Conservation (phyloP, 2,329 filamentous ascomycete genomes). For the Verticillium isaacii region DNA sequence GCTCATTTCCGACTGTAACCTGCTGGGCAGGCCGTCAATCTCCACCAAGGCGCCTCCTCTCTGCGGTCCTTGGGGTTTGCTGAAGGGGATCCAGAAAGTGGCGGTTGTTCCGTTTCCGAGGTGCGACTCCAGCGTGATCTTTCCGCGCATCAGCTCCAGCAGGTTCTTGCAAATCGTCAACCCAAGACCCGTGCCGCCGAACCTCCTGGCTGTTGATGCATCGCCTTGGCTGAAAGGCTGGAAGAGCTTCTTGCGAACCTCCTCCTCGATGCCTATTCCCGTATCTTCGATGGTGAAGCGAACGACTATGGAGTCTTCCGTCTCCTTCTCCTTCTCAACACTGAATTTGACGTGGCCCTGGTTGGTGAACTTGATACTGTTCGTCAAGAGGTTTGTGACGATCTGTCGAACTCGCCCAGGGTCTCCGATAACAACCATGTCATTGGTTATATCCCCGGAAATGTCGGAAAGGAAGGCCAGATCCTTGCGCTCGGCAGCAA, state of each 20-base stretch:
- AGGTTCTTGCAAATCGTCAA: constrained; percentile 79
- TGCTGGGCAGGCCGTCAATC: constrained; percentile 61
- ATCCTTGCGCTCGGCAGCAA: constrained; percentile 76
- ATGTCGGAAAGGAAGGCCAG: constrained; percentile 67
- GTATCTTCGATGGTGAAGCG: constrained; percentile 72
- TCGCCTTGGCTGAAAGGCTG: constrained; percentile 80
- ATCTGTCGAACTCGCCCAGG: constrained; percentile 81
- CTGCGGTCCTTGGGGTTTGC: constrained; percentile 53
- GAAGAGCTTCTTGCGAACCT: constrained; percentile 68
- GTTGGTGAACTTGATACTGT: constrained; percentile 71
- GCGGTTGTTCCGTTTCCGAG: constrained; percentile 67
- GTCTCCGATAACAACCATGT: constrained; percentile 80
- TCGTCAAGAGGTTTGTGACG: constrained; percentile 72
- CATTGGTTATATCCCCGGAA: constrained; percentile 54
- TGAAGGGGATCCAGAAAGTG: constrained; percentile 73
- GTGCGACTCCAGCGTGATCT: constrained; percentile 65
- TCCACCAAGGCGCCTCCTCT: constrained; percentile 45
- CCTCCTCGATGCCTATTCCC: constrained; percentile 76
- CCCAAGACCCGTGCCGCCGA: constrained; percentile 73
- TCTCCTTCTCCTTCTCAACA: constrained; percentile 59
- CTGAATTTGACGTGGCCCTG: constrained; percentile 64
- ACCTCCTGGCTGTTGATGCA: constrained; percentile 71
- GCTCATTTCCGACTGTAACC: constrained; percentile 59
- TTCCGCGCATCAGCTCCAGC: constrained; percentile 72
- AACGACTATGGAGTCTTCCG: constrained; percentile 59